Conservation (phyloP, 2,329 filamentous ascomycete genomes). For the Didymella sp. region DNA sequence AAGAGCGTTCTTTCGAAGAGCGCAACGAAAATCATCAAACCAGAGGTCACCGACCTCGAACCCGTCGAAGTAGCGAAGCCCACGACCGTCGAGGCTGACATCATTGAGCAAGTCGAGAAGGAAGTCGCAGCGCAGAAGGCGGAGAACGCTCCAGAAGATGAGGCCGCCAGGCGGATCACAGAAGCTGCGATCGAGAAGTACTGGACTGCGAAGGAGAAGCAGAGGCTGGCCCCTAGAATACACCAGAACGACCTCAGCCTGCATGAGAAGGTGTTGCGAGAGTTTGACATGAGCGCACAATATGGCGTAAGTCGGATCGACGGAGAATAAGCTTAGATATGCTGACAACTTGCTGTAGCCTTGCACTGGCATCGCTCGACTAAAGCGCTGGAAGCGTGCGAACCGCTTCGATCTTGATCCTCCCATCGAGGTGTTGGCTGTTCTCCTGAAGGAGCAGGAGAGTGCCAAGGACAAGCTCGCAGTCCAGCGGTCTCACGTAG, state of each 20-base stretch:
- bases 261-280: conserved; percentile 84
- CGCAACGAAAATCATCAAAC: conserved; percentile 36
- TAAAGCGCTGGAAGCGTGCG: conserved; percentile 88
- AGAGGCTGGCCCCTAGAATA: conserved; percentile 71
- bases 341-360: conserved; percentile 63
- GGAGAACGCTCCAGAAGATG: conserved; percentile 52
- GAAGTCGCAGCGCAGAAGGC: conserved; percentile 39
- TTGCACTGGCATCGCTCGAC: conserved; percentile 81
- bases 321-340: too few relatives aligned
- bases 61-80: conserved; percentile 36
- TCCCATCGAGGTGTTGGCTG: conserved; percentile 87
- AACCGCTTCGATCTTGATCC: conserved; percentile 82
- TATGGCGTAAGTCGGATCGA: conserved; percentile 75
- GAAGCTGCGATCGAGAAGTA: conserved; percentile 76
- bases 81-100: conserved; percentile 50
- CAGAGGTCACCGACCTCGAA: conserved; percentile 32
- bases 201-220: conserved; percentile 75
- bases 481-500: conserved; percentile 75
- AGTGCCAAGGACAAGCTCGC: conserved; percentile 55
- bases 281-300: conserved; percentile 90
- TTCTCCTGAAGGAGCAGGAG: conserved; percentile 75
- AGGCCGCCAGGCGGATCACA: conserved; percentile 68
- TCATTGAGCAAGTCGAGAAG: conserved; percentile 48
- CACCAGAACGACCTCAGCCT: conserved; percentile 77
- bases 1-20: conserved; percentile 49